Evolutionary conservation across 257 asterid species (phyloP).

Genomic region (Nicotiana tabacum): DNA sequence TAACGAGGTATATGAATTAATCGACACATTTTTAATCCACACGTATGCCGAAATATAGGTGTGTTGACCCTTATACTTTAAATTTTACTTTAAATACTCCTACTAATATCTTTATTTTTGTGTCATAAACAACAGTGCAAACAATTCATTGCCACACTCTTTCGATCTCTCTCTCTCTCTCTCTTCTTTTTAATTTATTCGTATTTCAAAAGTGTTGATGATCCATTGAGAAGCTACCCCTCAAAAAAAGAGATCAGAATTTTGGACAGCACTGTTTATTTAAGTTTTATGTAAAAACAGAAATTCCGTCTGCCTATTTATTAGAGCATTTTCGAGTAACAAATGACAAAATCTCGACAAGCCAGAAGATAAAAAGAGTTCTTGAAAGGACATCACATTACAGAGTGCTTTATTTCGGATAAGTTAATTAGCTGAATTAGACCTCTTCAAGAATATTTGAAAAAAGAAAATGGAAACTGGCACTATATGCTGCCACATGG

Average conservation of each 20-base stretch:
- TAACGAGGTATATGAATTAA: too few relatives aligned
- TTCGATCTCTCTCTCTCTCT: too few relatives aligned
- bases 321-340: background rate
- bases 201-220: too few relatives aligned
- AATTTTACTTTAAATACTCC: too few relatives aligned
- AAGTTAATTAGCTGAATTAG: background rate
- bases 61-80: too few relatives aligned
- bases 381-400: background rate
- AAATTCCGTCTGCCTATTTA: background rate
- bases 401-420: background rate
- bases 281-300: background rate
- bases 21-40: too few relatives aligned
- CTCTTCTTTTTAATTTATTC: too few relatives aligned
- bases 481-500: background rate
- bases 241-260: background rate
- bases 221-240: too few relatives aligned
- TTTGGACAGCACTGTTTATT: background rate
- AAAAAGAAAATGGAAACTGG: background rate
- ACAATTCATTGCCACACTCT: too few relatives aligned
- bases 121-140: too few relatives aligned
- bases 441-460: background rate
- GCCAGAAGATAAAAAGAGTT: background rate
- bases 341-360: background rate
- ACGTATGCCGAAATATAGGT: too few relatives aligned
- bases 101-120: too few relatives aligned